phyloP scores from a whole-genome alignment of 148 eudicot genomes.

The Spergularia bocconei region DNA sequence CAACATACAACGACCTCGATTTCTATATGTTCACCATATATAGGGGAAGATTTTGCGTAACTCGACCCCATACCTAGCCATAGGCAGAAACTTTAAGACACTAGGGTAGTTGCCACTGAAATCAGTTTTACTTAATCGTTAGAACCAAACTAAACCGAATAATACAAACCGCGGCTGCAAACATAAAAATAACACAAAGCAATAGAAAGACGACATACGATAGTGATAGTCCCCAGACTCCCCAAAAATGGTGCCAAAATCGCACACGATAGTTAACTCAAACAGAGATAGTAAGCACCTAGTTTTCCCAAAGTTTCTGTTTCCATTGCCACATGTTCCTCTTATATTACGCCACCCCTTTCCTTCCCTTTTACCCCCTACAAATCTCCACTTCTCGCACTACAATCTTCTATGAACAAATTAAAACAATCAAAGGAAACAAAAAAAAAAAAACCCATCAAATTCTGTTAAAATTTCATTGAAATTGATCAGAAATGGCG shows the following conservation, averaged over 20 bases:
- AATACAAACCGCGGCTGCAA: no score
- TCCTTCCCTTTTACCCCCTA: not conserved
- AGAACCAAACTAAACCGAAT: no score
- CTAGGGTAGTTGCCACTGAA: no score
- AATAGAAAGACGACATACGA: no score
- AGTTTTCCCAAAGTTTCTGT: not conserved
- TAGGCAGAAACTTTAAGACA: no score
- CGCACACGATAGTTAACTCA: conserved; percentile 9
- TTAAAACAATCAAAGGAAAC: not conserved
- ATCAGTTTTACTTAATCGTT: no score
- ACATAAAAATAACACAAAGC: no score
- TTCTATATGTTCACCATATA: no score
- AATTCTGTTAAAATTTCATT: not conserved
- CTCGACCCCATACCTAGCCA: no score
- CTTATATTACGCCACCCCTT: conserved; percentile 6
- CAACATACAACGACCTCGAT: no score
- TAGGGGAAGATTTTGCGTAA: no score
- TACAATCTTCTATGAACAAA: not conserved
- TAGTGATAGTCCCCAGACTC: no score
- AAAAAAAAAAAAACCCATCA: not conserved
- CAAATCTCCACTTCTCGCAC: not conserved
- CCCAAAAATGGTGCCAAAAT: conserved; percentile 9
- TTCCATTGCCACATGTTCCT: conserved; percentile 24
- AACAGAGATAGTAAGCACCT: not conserved
- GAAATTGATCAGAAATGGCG: conserved; percentile 34